Evolutionary conservation across 495 filamentous ascomycete species (phyloP).

Genomic region (Astrothelium macrocarpum): DNA sequence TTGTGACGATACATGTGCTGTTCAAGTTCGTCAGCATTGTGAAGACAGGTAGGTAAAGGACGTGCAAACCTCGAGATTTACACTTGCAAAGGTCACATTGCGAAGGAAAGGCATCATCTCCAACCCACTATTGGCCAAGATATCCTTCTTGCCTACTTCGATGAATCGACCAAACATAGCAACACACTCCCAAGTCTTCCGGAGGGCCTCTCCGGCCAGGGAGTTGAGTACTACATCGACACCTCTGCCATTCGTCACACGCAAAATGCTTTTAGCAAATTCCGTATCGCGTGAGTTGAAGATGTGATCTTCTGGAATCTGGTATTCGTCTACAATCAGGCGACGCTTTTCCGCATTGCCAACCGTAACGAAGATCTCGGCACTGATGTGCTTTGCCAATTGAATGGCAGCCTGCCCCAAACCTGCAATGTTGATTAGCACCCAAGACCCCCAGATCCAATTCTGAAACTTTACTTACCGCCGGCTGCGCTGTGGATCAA

Average conservation of each 20-base stretch:
- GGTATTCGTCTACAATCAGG: constrained; percentile 31
- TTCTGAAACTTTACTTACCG: constrained; percentile 15
- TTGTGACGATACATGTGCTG: constrained; percentile 7
- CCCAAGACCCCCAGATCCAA: neutral
- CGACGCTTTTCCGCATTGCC: constrained; percentile 34
- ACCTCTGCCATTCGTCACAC: constrained; percentile 11
- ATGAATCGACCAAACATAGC: constrained; percentile 38
- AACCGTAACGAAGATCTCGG: constrained; percentile 40
- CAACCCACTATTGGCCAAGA: constrained; percentile 22
- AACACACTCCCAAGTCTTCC: constrained; percentile 12
- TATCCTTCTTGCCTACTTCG: constrained; percentile 37
- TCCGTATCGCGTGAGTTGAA: constrained; percentile 16
- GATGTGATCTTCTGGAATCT: constrained; percentile 36
- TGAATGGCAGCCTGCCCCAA: constrained; percentile 42
- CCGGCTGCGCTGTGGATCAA: constrained; percentile 44
- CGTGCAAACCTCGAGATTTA: constrained; percentile 32
- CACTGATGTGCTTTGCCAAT: constrained; percentile 29
- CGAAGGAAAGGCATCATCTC: constrained; percentile 16
- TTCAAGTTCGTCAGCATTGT: neutral
- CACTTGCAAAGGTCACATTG: constrained; percentile 28
- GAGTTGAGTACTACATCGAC: constrained; percentile 19
- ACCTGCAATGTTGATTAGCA: neutral
- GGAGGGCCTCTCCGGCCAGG: constrained; percentile 15
- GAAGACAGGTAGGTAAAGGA: constrained; percentile 2
- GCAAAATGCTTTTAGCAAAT: constrained; percentile 8